A percentile compares a stretch with the other conserved stretches of the same genome.
Conservation (phyloP, 345 rosid species). For the Pelargonium nanum region DNA sequence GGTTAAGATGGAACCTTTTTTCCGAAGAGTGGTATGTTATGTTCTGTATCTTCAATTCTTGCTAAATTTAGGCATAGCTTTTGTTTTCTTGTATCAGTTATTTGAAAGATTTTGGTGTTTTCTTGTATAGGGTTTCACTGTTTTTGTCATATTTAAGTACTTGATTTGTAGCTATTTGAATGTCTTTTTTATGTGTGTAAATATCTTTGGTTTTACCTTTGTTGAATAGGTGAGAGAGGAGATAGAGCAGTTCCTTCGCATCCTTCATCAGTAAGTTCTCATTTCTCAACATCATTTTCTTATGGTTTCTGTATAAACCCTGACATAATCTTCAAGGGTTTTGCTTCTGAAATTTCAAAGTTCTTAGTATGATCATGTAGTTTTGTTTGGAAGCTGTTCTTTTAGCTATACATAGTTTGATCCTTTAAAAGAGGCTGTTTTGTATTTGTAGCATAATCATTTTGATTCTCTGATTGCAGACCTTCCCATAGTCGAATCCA, state of each 20-base stretch:
- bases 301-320: no score
- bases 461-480: constrained; percentile 2
- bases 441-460: no score
- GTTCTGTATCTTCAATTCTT: background rate
- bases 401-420: no score
- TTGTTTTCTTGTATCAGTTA: no score
- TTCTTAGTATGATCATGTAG: no score
- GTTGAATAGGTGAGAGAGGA: background rate
- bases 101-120: no score
- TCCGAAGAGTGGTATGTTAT: constrained; percentile 33
- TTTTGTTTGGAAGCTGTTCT: no score
- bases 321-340: no score
- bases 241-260: background rate
- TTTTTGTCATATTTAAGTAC: background rate
- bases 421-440: no score
- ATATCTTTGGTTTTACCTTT: background rate
- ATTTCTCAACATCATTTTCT: background rate
- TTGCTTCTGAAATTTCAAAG: background rate
- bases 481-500: constrained; percentile 2
- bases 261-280: background rate
- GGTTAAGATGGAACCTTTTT: constrained; percentile 31
- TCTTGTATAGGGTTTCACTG: no score
- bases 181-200: background rate
- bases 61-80: no score
- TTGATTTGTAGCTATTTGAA: background rate